Evolutionary conservation across 2,329 filamentous ascomycete genomes (phyloP).

Genomic region (Gremmenia infestans): DNA sequence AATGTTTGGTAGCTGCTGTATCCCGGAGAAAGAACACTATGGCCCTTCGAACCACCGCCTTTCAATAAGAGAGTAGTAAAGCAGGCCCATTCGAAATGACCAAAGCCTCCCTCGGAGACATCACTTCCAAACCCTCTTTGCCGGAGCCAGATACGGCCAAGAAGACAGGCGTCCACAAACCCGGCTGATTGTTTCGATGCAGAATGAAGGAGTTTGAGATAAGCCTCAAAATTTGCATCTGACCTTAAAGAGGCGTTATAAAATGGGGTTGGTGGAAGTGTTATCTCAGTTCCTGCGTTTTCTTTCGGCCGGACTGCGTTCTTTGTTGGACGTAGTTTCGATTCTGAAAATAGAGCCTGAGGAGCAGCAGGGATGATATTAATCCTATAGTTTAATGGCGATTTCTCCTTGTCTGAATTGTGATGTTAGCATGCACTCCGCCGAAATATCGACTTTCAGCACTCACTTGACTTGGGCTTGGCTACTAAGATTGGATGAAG

Average conservation of each 20-base stretch:
- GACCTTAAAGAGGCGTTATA: slow-evolving; percentile 85
- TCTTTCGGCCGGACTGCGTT: slow-evolving; percentile 62
- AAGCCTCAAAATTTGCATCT: slow-evolving; percentile 67
- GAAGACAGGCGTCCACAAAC: slow-evolving; percentile 77
- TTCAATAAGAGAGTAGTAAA: slow-evolving; percentile 75
- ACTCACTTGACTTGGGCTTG: slow-evolving; percentile 31
- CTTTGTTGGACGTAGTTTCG: slow-evolving; percentile 65
- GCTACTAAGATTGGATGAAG: slow-evolving; percentile 64
- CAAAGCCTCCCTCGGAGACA: slow-evolving; percentile 77
- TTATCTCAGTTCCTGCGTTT: slow-evolving; percentile 38
- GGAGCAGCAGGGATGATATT: slow-evolving; percentile 73
- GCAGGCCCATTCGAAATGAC: slow-evolving; percentile 86
- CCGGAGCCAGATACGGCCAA: slow-evolving; percentile 83
- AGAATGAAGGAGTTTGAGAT: slow-evolving; percentile 70
- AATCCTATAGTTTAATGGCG: slow-evolving; percentile 49
- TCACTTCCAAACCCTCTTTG: slow-evolving; percentile 75
- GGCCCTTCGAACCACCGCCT: slow-evolving; percentile 67
- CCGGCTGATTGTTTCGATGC: slow-evolving; percentile 49
- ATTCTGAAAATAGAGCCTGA: slow-evolving; percentile 61
- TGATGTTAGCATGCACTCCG: neutral
- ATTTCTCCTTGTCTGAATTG: slow-evolving; percentile 31
- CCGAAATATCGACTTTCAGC: neutral
- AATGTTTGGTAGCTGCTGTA: slow-evolving; percentile 92
- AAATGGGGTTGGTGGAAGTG: slow-evolving; percentile 60
- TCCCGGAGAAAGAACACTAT: slow-evolving; percentile 67